These are phyloP conservation scores for Arthroderma uncinatum DNA, from an alignment of 2,329 filamentous ascomycete species.

Conservation along the genomic window DNA sequence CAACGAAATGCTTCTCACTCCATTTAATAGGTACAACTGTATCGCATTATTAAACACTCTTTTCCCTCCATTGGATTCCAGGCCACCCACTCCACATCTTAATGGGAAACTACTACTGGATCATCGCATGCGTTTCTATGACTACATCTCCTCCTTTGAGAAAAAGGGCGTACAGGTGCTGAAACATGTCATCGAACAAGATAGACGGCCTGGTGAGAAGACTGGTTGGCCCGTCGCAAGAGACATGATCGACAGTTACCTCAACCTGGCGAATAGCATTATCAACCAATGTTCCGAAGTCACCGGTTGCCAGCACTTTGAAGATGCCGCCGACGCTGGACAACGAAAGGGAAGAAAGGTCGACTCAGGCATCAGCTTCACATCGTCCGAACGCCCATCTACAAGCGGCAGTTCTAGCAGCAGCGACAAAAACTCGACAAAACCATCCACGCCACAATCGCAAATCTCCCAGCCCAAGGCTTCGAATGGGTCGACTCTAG, in stretches of 20 bases:
- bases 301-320: slow-evolving; percentile 32
- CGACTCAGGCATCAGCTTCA: slow-evolving; percentile 54
- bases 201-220: slow-evolving; percentile 40
- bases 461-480: slow-evolving; percentile 32
- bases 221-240: slow-evolving; percentile 45
- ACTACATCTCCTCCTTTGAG: slow-evolving; percentile 49
- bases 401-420: slow-evolving; percentile 28
- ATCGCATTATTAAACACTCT: slow-evolving; percentile 58
- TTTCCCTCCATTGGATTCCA: slow-evolving; percentile 45
- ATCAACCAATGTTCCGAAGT: slow-evolving; percentile 50
- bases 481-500: slow-evolving; percentile 41
- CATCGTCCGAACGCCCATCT: slow-evolving; percentile 28
- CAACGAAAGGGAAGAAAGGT: slow-evolving; percentile 38
- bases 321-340: slow-evolving; percentile 20
- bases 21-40: slow-evolving; percentile 55
- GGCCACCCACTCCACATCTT: slow-evolving; percentile 42
- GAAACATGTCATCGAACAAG: slow-evolving; percentile 43
- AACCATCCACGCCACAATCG: slow-evolving; percentile 10
- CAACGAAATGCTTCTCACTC: slow-evolving; percentile 52
- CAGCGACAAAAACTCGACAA: slow-evolving; percentile 19
- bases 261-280: slow-evolving; percentile 47
- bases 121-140: slow-evolving; percentile 53
- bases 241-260: slow-evolving; percentile 46
- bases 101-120: slow-evolving; percentile 42
- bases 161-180: slow-evolving; percentile 43